Conservation (phyloP, 225 moss, liverwort and hornwort species). For the Straminergon stramineum region DNA sequence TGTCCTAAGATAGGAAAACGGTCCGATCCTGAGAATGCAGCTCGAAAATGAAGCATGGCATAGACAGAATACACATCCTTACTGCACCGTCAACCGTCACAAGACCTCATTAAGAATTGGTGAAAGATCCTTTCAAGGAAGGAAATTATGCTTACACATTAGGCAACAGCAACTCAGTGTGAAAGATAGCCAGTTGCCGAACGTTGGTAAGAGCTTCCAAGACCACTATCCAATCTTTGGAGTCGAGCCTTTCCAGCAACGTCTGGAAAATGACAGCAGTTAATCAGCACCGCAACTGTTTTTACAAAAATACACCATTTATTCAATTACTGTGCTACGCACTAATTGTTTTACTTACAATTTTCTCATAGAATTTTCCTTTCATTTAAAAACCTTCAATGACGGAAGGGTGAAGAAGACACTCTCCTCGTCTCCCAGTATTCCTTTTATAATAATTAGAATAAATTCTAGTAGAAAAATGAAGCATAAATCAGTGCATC, state of each 20-base stretch:
- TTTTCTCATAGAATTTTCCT: not conserved
- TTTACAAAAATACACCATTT: not conserved
- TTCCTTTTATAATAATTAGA: not conserved
- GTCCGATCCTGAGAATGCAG: not conserved
- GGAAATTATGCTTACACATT: conserved; percentile 20
- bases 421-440: not conserved
- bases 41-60: not conserved
- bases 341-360: not conserved
- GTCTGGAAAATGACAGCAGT: conserved; percentile 16
- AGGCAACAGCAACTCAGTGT: conserved; percentile 33
- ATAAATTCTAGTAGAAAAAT: not conserved
- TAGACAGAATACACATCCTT: not conserved
- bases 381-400: not conserved
- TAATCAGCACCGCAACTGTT: not conserved
- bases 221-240: conserved; percentile 48
- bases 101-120: not conserved
- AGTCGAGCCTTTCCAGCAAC: conserved; percentile 48
- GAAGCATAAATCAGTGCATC: not conserved
- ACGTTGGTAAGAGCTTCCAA: conserved; percentile 50
- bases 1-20: not conserved
- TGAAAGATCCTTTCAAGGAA: not conserved
- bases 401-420: not conserved
- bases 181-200: conserved; percentile 44
- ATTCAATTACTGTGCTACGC: not conserved
- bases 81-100: not conserved